Evolutionary conservation across 495 filamentous ascomycete genomes (phyloP), one percentile per base, ranked within the genome.

Genomic region (Hamigera avellanea): DNA sequence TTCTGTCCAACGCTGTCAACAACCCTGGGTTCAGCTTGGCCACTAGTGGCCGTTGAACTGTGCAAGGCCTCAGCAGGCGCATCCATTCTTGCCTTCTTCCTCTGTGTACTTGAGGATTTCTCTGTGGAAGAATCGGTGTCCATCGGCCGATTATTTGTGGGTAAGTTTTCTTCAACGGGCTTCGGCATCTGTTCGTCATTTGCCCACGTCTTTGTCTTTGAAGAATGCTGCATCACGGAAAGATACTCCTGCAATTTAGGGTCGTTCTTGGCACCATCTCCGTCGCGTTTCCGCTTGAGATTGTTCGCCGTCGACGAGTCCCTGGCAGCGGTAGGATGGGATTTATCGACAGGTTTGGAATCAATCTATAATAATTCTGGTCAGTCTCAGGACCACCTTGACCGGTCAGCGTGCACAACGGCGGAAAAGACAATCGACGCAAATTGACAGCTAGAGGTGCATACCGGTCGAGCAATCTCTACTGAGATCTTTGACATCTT

Each of bases 401-500:
- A 60, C 45, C 43, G 54, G 61, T 65, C 59, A 67, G 61, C 61
- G 50, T 48, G 57, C 47, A 49, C 49, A 48, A 49, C 41, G 43
- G 55, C 43, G 35, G 50, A 52, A 50, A 42, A 26, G 14, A 29
- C 37, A n/a, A 33, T 33, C 38, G 46, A 36, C 43, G 26, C 36
- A 14, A 40, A 26, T 2, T 14, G 37, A 40, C 7, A 17, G 29
- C 30, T 42, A 40, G 32, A n/a, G 33, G 28, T 23, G 62, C 78
- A 51, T 72, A 91, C 84, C 44, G 91, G 80, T 46, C 77, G 78
- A 44, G 91, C 93, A 53, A 95, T 65, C 66, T 96, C 93, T 46
- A 95, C 91, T 17, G 58, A 64, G 45, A 99, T 84, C 73, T 77
- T 91, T n/a, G 87, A 93, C 87, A 93, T 93, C 41, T 86, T 84